Percentiles rank a stretch among this genome's conserved stretches.
phyloP scores from a whole-genome alignment of 257 asterid species.

The Cynanchum wilfordii region DNA sequence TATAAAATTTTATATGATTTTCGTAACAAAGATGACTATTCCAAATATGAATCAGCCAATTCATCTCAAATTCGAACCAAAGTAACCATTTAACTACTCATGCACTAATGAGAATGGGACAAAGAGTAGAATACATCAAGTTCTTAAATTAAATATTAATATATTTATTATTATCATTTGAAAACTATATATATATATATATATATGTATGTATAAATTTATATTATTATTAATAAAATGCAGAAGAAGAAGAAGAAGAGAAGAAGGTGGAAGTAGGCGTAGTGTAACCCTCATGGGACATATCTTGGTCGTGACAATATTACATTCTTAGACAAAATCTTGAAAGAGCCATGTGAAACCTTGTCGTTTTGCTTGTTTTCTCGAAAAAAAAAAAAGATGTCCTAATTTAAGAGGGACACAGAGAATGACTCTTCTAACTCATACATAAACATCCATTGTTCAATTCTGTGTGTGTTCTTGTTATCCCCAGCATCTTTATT shows the following conservation, averaged over 20 bases:
- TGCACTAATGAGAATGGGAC: too few relatives aligned
- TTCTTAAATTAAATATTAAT: too few relatives aligned
- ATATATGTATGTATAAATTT: neutral
- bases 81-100: too few relatives aligned
- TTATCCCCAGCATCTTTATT: constrained; percentile 3
- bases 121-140: too few relatives aligned
- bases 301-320: constrained; percentile 12
- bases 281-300: constrained; percentile 22
- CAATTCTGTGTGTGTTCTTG: neutral
- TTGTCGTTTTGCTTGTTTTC: neutral
- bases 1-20: too few relatives aligned
- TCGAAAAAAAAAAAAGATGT: neutral
- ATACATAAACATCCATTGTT: neutral
- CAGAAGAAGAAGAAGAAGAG: too few relatives aligned
- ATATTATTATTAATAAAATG: neutral
- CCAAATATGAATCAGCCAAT: too few relatives aligned
- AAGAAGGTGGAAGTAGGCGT: neutral
- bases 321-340: constrained; percentile 18
- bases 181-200: too few relatives aligned
- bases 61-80: too few relatives aligned
- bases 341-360: constrained; percentile 6
- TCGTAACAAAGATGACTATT: too few relatives aligned
- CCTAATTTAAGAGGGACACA: constrained; percentile 8
- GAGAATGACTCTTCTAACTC: constrained; percentile 22
- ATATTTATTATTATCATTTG: too few relatives aligned